phyloP scores from a whole-genome alignment of 2,329 filamentous ascomycete species.

The Amphichorda felina region DNA sequence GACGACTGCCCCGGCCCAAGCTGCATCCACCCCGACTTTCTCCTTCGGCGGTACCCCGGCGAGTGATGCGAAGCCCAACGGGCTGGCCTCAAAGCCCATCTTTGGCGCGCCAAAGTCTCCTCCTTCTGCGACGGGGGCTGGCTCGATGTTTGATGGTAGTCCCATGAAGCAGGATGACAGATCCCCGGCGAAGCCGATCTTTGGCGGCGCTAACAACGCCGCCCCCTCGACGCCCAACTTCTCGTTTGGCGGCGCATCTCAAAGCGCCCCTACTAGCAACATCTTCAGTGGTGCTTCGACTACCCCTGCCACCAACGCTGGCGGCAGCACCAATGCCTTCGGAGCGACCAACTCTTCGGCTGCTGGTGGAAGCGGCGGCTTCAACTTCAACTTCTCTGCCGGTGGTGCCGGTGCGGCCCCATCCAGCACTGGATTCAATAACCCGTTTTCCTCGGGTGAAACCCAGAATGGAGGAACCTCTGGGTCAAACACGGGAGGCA shows the following conservation, averaged over 20 bases:
- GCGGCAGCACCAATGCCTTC: constrained; percentile 20
- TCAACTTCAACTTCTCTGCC: constrained; percentile 13
- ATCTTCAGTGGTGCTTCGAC: constrained; percentile 20
- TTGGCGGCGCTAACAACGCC: constrained; percentile 10
- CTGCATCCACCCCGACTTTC: not conserved
- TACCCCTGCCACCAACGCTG: constrained; percentile 4
- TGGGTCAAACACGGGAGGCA: not conserved
- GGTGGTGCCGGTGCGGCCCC: constrained; percentile 5
- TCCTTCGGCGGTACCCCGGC: not conserved
- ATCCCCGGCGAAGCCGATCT: constrained; percentile 23
- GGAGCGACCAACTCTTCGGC: constrained; percentile 13
- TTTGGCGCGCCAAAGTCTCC: constrained; percentile 17
- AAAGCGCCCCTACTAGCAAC: constrained; percentile 20
- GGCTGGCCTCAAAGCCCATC: not conserved
- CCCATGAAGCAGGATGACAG: constrained; percentile 30
- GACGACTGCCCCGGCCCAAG: not conserved
- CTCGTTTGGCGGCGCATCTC: constrained; percentile 16
- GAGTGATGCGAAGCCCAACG: not conserved
- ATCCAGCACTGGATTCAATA: constrained; percentile 20
- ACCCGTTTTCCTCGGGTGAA: constrained; percentile 23
- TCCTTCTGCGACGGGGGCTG: constrained; percentile 11
- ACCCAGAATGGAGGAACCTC: not conserved
- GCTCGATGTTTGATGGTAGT: constrained; percentile 25
- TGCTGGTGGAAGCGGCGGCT: constrained; percentile 10
- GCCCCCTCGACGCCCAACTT: constrained; percentile 18